These are phyloP conservation scores for Vigna unguiculata DNA, from an alignment of 306 rosid species.

Conservation along the genomic window DNA sequence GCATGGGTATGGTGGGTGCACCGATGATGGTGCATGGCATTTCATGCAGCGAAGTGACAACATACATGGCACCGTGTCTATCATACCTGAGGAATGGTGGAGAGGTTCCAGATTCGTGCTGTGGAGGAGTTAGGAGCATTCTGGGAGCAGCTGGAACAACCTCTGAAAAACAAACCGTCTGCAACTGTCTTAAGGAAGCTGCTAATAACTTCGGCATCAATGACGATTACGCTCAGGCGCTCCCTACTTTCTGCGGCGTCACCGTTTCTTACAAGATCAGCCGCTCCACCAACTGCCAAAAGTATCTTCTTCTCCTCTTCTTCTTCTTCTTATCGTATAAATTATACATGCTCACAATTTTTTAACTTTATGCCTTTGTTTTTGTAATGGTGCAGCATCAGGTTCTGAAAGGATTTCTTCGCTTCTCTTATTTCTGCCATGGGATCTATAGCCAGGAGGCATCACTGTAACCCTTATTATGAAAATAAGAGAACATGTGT, in stretches of 20 bases:
- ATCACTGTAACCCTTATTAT: not conserved
- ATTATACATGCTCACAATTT: no score
- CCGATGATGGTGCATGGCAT: slow-evolving; percentile 37
- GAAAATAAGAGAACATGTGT: not conserved
- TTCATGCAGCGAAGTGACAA: slow-evolving; percentile 36
- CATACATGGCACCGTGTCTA: not conserved
- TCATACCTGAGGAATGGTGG: slow-evolving; percentile 21
- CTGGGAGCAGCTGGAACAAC: slow-evolving; percentile 28
- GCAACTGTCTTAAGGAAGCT: slow-evolving; percentile 55
- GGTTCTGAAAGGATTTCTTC: not conserved
- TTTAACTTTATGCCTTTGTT: not conserved
- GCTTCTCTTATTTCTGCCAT: not conserved
- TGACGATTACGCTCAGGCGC: slow-evolving; percentile 24
- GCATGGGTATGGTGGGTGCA: slow-evolving; percentile 41
- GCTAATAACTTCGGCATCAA: slow-evolving; percentile 23
- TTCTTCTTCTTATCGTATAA: no score
- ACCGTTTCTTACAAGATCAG: slow-evolving; percentile 60
- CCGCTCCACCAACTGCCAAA: slow-evolving; percentile 52
- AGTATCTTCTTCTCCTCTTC: not conserved
- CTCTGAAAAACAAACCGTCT: slow-evolving; percentile 28
- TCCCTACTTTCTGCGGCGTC: slow-evolving; percentile 48
- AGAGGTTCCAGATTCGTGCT: slow-evolving; percentile 1
- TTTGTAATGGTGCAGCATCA: slow-evolving; percentile 9
- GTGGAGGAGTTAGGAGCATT: slow-evolving; percentile 38
- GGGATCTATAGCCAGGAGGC: not conserved